A percentile compares a stretch with the other conserved stretches of the same genome.
phyloP scores from a whole-genome alignment of 192 early-diverging fungal species.

The Backusella sp. region DNA sequence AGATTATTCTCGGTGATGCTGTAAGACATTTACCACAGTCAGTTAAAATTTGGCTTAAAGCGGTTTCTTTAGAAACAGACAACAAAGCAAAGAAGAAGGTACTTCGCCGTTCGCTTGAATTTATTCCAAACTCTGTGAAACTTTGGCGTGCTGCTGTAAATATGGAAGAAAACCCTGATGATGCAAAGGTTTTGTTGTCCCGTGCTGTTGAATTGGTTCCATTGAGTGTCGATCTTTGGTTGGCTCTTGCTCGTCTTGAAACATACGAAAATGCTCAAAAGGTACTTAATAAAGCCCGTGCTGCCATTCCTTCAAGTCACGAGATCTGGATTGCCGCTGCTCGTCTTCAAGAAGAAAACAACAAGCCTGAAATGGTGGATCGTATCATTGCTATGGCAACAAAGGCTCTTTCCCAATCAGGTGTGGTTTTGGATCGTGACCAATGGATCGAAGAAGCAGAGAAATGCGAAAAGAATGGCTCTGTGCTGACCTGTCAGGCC shows the following conservation, averaged over 20 bases:
- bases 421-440: conserved; percentile 73
- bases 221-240: conserved; percentile 89
- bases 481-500: conserved; percentile 74
- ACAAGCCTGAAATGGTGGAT: conserved; percentile 61
- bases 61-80: conserved; percentile 83
- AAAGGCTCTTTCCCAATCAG: conserved; percentile 58
- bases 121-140: conserved; percentile 86
- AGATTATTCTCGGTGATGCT: conserved; percentile 88
- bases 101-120: conserved; percentile 88
- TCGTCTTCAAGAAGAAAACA: conserved; percentile 84
- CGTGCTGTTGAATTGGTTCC: conserved; percentile 95
- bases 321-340: conserved; percentile 97
- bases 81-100: conserved; percentile 75
- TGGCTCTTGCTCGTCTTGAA: conserved; percentile 92
- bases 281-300: conserved; percentile 89
- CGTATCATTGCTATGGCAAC: conserved; percentile 75
- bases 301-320: conserved; percentile 80
- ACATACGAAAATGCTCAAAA: conserved; percentile 82
- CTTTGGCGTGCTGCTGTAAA: conserved; percentile 93
- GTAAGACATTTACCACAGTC: conserved; percentile 87
- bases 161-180: conserved; percentile 88
- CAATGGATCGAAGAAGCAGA: conserved; percentile 90
- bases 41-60: conserved; percentile 90
- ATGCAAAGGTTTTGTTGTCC: conserved; percentile 87
- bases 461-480: conserved; percentile 76